Percentiles rank a stretch among this genome's conserved stretches.
Conservation (phyloP, 2,329 filamentous ascomycete genomes). For the Botrytis fabae region DNA sequence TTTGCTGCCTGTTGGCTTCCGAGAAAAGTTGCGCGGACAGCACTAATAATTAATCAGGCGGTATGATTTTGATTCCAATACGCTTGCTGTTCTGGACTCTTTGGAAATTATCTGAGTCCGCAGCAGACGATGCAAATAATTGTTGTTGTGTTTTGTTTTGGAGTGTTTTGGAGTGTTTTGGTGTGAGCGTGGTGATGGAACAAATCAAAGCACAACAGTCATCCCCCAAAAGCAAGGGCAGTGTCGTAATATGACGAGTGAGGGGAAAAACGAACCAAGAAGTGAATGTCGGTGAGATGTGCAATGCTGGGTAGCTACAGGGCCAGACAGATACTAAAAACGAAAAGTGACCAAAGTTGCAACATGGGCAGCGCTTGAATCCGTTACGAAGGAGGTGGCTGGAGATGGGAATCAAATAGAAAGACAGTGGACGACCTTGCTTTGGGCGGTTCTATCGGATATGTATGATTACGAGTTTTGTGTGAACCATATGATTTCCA, state of each 20-base stretch:
- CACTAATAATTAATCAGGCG: conserved; percentile 15
- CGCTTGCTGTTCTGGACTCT: background rate
- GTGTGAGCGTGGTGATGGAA: conserved; percentile 3
- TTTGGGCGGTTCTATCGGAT: conserved; percentile 5
- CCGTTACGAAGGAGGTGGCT: background rate
- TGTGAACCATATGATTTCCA: background rate
- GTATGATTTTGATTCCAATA: background rate
- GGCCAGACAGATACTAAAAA: background rate
- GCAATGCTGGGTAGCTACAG: conserved; percentile 4
- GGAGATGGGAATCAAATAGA: background rate
- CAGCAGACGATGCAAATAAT: background rate
- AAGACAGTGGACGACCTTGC: background rate
- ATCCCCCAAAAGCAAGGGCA: background rate
- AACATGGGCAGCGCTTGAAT: background rate
- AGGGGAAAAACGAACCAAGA: conserved; percentile 9
- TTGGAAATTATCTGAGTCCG: background rate
- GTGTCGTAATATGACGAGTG: conserved; percentile 18
- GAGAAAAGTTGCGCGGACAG: conserved; percentile 1
- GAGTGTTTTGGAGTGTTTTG: background rate
- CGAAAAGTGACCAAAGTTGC: background rate
- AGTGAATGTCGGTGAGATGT: conserved; percentile 23
- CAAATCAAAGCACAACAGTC: conserved; percentile 11
- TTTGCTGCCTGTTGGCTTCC: background rate
- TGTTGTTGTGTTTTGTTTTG: conserved; percentile 2
- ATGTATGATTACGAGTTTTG: background rate